phyloP scores from a whole-genome alignment of 2,329 filamentous ascomycete species.

The Cladophialophora exuberans region DNA sequence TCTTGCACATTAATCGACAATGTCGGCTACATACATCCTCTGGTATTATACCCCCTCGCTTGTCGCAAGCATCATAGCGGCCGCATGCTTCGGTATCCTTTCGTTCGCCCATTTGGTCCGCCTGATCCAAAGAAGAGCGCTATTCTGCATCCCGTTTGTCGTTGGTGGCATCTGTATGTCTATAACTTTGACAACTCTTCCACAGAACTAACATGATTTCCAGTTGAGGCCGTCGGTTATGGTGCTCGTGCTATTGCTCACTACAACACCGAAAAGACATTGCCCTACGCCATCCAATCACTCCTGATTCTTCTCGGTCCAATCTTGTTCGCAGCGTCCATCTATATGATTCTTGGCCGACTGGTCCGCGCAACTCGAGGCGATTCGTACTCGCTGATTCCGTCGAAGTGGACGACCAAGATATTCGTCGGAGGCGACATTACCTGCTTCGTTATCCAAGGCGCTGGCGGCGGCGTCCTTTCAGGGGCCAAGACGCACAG shows the following conservation, averaged over 20 bases:
- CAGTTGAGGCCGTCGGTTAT: slow-evolving; percentile 39
- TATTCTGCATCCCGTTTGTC: slow-evolving; percentile 41
- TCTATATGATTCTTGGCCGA: slow-evolving; percentile 48
- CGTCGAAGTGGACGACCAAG: slow-evolving; percentile 40
- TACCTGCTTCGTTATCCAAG: slow-evolving; percentile 40
- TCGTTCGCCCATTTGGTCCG: slow-evolving; percentile 37
- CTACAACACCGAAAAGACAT: slow-evolving; percentile 32
- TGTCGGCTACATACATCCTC: slow-evolving; percentile 8
- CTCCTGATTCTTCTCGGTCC: slow-evolving; percentile 45
- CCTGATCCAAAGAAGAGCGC: slow-evolving; percentile 34
- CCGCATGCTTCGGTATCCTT: slow-evolving; percentile 34
- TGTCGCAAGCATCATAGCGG: slow-evolving; percentile 33
- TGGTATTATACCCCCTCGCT: slow-evolving; percentile 36
- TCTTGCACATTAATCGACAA: neutral
- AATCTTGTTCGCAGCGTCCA: slow-evolving; percentile 44
- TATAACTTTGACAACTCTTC: neutral
- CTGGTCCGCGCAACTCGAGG: slow-evolving; percentile 43
- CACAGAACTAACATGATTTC: neutral
- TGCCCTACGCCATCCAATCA: slow-evolving; percentile 42
- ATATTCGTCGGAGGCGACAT: slow-evolving; percentile 45
- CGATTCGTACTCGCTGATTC: slow-evolving; percentile 42
- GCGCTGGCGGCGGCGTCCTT: slow-evolving; percentile 34
- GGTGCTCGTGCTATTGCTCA: slow-evolving; percentile 43
- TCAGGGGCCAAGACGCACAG: slow-evolving; percentile 9
- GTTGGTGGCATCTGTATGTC: slow-evolving; percentile 39